phyloP scores from a whole-genome alignment of 495 filamentous ascomycete genomes.

The Cercophora sp. region DNA sequence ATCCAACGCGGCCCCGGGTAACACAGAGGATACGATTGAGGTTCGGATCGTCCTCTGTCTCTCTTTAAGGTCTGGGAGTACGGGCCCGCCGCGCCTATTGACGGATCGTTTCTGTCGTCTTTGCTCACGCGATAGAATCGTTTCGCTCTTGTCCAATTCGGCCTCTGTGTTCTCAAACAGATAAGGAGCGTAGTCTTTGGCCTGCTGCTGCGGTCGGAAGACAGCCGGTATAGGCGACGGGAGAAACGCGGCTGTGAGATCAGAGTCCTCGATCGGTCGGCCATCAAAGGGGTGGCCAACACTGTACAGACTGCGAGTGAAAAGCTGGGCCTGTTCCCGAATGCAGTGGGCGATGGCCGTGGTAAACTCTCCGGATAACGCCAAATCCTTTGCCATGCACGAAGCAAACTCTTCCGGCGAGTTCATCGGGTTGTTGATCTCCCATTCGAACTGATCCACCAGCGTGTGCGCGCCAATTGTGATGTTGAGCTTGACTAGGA shows the following conservation, averaged over 20 bases:
- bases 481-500: constrained; percentile 92
- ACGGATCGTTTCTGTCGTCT: constrained; percentile 91
- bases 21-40: constrained; percentile 80
- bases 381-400: constrained; percentile 85
- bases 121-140: constrained; percentile 88
- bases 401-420: constrained; percentile 90
- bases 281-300: constrained; percentile 93
- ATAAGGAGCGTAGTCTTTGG: constrained; percentile 89
- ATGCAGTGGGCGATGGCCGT: constrained; percentile 97
- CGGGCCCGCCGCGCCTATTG: constrained; percentile 89
- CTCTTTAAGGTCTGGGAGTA: constrained; percentile 92
- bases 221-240: constrained; percentile 76
- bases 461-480: constrained; percentile 94
- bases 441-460: constrained; percentile 98
- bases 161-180: constrained; percentile 90
- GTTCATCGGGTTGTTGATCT: constrained; percentile 91
- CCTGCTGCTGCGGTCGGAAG: constrained; percentile 83
- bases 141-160: constrained; percentile 85
- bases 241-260: constrained; percentile 79
- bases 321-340: constrained; percentile 89
- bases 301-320: constrained; percentile 89
- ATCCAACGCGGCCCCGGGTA: constrained; percentile 75
- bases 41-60: constrained; percentile 87
- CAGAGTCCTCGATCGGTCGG: constrained; percentile 84
- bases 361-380: constrained; percentile 90